A percentile compares a stretch with the other conserved stretches of the same genome.
phyloP scores from a whole-genome alignment of 1,139 yeast species.

The Tardiomyces depauwii region DNA sequence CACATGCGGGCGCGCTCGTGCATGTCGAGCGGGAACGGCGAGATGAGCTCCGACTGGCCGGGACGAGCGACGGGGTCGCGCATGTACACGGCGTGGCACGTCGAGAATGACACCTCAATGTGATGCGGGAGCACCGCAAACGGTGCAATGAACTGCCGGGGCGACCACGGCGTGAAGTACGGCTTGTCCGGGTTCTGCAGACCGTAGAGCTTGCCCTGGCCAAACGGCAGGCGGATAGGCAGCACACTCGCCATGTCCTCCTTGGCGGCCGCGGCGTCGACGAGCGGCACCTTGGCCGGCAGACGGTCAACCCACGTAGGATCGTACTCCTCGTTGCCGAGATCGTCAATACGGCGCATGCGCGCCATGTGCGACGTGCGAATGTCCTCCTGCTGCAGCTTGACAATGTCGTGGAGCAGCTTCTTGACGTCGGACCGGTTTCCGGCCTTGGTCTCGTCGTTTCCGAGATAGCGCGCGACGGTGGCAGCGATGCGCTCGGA shows the following conservation, averaged over 20 bases:
- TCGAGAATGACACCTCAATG: constrained; percentile 75
- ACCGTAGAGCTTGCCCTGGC: constrained; percentile 56
- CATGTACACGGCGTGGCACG: constrained; percentile 90
- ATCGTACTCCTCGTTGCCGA: constrained; percentile 33
- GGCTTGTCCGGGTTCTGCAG: constrained; percentile 65
- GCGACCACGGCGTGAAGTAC: constrained; percentile 94
- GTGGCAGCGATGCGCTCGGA: background rate
- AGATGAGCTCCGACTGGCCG: constrained; percentile 89
- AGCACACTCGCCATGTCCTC: constrained; percentile 39
- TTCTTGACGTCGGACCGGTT: constrained; percentile 36
- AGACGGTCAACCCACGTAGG: constrained; percentile 49
- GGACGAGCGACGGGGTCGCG: constrained; percentile 98
- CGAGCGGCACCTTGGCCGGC: constrained; percentile 32
- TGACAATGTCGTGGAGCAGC: constrained; percentile 42
- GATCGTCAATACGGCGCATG: constrained; percentile 16
- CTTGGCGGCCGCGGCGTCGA: constrained; percentile 42
- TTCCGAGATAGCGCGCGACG: background rate
- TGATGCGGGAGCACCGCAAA: constrained; percentile 89
- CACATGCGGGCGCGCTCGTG: constrained; percentile 96
- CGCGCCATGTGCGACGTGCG: constrained; percentile 27
- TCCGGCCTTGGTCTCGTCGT: background rate
- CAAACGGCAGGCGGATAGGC: constrained; percentile 21
- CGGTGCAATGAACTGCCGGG: constrained; percentile 87
- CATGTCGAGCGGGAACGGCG: constrained; percentile 74
- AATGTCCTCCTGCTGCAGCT: constrained; percentile 39